Evolutionary conservation across 345 rosid genomes (phyloP), one percentile per base, ranked within the genome.

Genomic region (Kernera saxatilis): DNA sequence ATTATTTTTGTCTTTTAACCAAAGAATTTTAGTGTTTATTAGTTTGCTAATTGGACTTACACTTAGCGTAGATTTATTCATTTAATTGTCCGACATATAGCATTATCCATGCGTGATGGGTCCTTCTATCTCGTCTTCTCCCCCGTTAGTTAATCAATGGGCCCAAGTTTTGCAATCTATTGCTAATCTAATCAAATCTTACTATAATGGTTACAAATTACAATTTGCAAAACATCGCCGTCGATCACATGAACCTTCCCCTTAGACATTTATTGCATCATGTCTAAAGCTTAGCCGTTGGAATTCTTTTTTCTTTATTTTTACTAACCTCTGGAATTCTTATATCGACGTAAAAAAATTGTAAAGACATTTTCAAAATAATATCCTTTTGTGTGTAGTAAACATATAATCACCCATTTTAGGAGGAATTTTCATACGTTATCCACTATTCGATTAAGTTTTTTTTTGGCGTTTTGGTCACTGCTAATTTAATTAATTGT

Each of bases 111-210:
- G 55, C 69, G 2, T 56, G 44, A 65, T 73, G 59, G 67, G 60
- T 11, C 77, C 51, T 27, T 55, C 39, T 5, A 57, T 56, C 43
- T 56, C 36, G 8, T 9, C 50, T 44, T 64, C 51, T 73, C 65
- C 19, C 40, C 77, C 71, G 77, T 72, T 55, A 23, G 77, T 72
- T 55, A 23, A 56, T 48, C 33, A 27, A 35, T 36, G 48, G 50
- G 26, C 23, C 40, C 61, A 60, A 5, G 0, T 0, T 13, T 22
- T 22, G 36, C 5, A 5, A 44, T 9, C 10, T 12, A 30, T 39
- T 18, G 18, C 25, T 40, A 54, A 23, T 72, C 40, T 45, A 36
- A 35, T 72, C 57, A 43, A 44, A 23, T 26, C 8, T 54, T 45
- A 58, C 19, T 14, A n/a, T 15, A 51, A 30, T 63, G 63, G 57